These are phyloP conservation scores for Curvularia verruculosa DNA, from an alignment of 2,329 filamentous ascomycete species.

Conservation along the genomic window DNA sequence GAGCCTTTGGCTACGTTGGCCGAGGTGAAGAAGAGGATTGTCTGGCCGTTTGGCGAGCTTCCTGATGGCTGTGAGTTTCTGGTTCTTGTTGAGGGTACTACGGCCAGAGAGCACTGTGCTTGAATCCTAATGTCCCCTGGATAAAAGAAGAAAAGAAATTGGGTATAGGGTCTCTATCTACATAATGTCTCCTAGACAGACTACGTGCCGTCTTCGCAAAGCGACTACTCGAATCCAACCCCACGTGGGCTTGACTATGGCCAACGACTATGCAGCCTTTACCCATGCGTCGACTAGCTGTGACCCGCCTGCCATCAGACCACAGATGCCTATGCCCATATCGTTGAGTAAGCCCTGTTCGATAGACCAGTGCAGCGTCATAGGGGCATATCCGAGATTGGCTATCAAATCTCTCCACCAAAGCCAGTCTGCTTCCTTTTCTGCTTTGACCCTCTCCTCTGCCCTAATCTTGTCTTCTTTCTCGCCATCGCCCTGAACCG, in stretches of 20 bases:
- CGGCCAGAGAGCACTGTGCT: no score
- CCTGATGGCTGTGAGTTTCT: constrained; percentile 6
- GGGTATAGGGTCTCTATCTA: neutral
- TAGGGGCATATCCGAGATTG: constrained; percentile 77
- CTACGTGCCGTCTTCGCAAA: neutral
- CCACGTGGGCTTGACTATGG: neutral
- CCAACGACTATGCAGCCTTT: constrained; percentile 38
- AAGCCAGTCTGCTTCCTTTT: constrained; percentile 41
- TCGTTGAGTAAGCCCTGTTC: constrained; percentile 63
- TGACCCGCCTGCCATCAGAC: constrained; percentile 57
- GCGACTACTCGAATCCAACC: neutral
- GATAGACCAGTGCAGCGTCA: constrained; percentile 83
- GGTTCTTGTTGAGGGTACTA: neutral
- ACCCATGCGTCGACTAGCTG: constrained; percentile 55
- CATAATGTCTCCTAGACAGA: neutral
- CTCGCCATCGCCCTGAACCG: constrained; percentile 45
- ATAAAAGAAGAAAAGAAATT: no score
- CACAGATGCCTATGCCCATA: constrained; percentile 63
- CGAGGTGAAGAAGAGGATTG: neutral
- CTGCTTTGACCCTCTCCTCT: constrained; percentile 35
- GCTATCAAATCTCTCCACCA: constrained; percentile 72
- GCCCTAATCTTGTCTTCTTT: constrained; percentile 55
- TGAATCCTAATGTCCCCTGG: no score
- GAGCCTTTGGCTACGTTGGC: neutral
- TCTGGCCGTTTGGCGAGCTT: constrained; percentile 6